A percentile compares a stretch with the other conserved stretches of the same genome.
Conservation (phyloP, 108 stramenopile species). For the Pseudonitzschia delicatissima region DNA sequence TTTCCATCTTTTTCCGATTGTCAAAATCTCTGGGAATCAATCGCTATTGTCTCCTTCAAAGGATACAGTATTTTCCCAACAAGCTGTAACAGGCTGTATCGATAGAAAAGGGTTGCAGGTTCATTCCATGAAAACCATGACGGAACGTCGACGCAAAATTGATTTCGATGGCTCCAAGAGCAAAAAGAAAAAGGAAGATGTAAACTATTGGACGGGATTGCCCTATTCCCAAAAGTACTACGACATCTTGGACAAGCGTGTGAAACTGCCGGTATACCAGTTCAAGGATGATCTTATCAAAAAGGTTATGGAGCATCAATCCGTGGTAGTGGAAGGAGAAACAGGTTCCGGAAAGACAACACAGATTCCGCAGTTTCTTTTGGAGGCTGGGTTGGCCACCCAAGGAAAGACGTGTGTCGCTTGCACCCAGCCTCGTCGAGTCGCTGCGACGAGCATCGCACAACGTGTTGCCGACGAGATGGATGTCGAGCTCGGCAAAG, state of each 20-base stretch:
- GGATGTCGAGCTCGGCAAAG: slow-evolving; percentile 93
- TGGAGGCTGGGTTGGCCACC: slow-evolving; percentile 79
- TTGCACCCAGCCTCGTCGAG: slow-evolving; percentile 99
- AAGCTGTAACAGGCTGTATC: no score
- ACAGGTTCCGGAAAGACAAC: slow-evolving; percentile 71
- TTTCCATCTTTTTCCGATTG: no score
- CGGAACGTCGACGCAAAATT: slow-evolving; percentile 25
- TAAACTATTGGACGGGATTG: slow-evolving; percentile 87
- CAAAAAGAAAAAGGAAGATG: slow-evolving; percentile 25
- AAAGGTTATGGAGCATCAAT: slow-evolving; percentile 88
- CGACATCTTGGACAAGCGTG: slow-evolving; percentile 64
- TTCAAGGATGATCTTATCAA: slow-evolving; percentile 89
- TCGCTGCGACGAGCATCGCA: slow-evolving; percentile 98
- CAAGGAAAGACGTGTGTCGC: slow-evolving; percentile 74
- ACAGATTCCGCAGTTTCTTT: slow-evolving; percentile 95
- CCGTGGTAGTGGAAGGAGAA: slow-evolving; percentile 96
- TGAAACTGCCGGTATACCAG: slow-evolving; percentile 93
- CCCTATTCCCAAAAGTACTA: slow-evolving; percentile 71
- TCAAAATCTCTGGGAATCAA: no score
- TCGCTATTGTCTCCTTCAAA: no score
- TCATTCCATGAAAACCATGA: no score
- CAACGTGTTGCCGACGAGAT: slow-evolving; percentile 98
- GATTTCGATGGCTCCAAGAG: slow-evolving; percentile 28
- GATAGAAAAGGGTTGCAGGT: no score
- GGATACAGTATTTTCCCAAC: no score